Evolutionary conservation across 129 eudicot species (phyloP).

Genomic region (Sambucus nigra): DNA sequence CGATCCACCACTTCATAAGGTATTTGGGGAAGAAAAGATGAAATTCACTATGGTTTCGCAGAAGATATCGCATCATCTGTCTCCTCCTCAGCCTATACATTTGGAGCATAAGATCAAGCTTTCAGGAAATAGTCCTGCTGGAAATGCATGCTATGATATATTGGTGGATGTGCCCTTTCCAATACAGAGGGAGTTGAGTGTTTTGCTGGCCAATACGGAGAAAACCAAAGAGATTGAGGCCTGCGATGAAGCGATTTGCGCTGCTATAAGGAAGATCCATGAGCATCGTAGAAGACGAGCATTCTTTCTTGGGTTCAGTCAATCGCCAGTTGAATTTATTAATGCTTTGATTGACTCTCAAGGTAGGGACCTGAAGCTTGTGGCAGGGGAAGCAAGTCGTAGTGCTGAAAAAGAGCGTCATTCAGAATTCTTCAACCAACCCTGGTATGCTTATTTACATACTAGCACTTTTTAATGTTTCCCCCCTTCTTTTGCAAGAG

Average conservation of each 20-base stretch:
- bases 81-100: conserved; percentile 85
- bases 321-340: conserved; percentile 86
- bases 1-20: conserved; percentile 73
- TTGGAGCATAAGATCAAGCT: conserved; percentile 87
- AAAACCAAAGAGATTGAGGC: conserved; percentile 75
- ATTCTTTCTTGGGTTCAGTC: conserved; percentile 92
- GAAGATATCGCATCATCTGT: conserved; percentile 61
- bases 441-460: conserved; percentile 56
- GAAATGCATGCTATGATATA: conserved; percentile 86
- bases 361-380: conserved; percentile 66
- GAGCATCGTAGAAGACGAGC: conserved; percentile 89
- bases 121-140: conserved; percentile 76
- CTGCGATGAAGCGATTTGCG: conserved; percentile 81
- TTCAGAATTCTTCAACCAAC: conserved; percentile 82
- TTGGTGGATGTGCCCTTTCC: conserved; percentile 84
- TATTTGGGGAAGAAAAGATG: conserved; percentile 73
- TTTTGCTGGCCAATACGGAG: conserved; percentile 63
- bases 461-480: background rate
- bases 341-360: conserved; percentile 87
- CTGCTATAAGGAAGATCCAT: conserved; percentile 73
- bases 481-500: background rate
- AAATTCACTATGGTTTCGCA: conserved; percentile 68
- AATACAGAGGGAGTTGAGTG: conserved; percentile 72
- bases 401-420: conserved; percentile 74
- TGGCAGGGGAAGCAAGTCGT: conserved; percentile 65